Percentiles rank a stretch among this genome's conserved stretches.
Evolutionary conservation across 1,284 basidiomycete species (phyloP).

Genomic region (Rhodotorula sp.): DNA sequence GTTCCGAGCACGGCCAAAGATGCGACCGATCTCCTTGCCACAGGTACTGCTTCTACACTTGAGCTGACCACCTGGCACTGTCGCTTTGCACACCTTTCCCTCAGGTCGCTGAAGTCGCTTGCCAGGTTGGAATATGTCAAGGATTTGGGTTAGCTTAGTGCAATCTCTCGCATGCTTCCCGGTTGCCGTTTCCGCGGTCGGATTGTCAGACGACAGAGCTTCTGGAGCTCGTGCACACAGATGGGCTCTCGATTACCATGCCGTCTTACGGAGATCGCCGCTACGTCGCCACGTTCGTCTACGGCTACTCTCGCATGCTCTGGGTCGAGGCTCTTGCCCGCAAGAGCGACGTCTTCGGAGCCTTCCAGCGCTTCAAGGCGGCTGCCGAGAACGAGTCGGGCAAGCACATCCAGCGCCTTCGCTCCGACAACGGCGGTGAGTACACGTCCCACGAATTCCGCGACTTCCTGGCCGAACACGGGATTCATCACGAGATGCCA

Average conservation of each 20-base stretch:
- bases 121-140: background rate
- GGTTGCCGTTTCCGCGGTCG: constrained; percentile 15
- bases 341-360: constrained; percentile 49
- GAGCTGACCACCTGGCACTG: too few species aligned
- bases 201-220: background rate
- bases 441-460: constrained; percentile 40
- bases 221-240: constrained; percentile 47
- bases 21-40: background rate
- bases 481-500: constrained; percentile 48
- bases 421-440: constrained; percentile 41
- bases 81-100: too few species aligned
- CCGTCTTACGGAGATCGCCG: constrained; percentile 44
- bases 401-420: constrained; percentile 41
- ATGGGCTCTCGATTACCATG: constrained; percentile 46
- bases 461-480: constrained; percentile 43
- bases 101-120: background rate
- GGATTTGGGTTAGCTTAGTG: background rate
- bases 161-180: background rate
- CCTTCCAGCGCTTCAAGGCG: too few species aligned
- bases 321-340: constrained; percentile 44
- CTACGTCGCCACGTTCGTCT: constrained; percentile 51
- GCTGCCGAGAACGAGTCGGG: too few species aligned
- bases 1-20: background rate
- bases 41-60: too few species aligned
- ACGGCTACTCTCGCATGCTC: constrained; percentile 46